Evolutionary conservation across 2,329 filamentous ascomycete genomes (phyloP).

Genomic region (Penicillium sp.): DNA sequence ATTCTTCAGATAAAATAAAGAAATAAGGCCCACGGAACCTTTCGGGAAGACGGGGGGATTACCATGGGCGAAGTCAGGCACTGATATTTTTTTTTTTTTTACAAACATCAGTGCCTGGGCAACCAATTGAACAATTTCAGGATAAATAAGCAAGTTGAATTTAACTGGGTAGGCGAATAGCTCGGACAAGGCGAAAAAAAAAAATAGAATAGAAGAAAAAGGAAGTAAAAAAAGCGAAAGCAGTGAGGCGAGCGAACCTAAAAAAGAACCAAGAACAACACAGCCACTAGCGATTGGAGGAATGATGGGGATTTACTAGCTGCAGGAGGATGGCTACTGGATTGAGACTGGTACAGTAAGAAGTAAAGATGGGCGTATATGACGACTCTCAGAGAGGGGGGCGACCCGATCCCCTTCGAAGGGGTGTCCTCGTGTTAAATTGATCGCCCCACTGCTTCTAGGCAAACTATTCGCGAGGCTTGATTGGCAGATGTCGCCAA

Average conservation of each 20-base stretch:
- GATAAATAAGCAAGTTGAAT: not conserved
- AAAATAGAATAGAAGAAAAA: not conserved
- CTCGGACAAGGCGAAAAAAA: constrained; percentile 1
- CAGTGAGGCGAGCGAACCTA: constrained; percentile 5
- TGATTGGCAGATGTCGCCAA: constrained; percentile 9
- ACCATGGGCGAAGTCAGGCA: constrained; percentile 2
- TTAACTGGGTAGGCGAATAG: not conserved
- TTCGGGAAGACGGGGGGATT: constrained; percentile 1
- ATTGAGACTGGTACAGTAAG: constrained; percentile 6
- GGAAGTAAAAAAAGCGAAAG: not conserved
- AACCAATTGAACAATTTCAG: not conserved
- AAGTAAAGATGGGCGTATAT: constrained; percentile 1
- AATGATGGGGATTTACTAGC: not conserved
- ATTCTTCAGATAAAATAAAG: not conserved
- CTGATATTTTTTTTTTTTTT: not conserved
- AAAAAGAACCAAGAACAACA: not conserved
- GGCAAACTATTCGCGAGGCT: not conserved
- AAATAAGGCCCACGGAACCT: constrained; percentile 9
- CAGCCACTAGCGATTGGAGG: not conserved
- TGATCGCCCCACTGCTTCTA: constrained; percentile 4
- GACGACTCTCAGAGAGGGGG: not conserved
- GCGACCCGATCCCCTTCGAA: not conserved
- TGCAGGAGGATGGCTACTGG: constrained; percentile 2
- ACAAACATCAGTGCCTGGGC: not conserved
- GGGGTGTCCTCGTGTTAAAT: constrained; percentile 10